phyloP scores from a whole-genome alignment of 805 yeast species.

The Hyphopichia homilentoma region DNA sequence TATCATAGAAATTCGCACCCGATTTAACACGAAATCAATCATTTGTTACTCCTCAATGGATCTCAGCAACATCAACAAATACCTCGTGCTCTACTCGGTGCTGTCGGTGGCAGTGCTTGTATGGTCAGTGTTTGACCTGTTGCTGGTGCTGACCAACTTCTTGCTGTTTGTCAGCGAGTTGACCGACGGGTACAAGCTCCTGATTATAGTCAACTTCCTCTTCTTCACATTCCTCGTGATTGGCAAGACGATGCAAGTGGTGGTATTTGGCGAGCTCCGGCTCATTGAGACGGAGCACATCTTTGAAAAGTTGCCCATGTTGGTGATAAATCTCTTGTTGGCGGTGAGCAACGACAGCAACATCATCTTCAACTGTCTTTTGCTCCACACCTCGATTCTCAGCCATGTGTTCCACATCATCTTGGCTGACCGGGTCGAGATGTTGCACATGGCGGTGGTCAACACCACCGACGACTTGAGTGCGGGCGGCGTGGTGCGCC shows the following conservation, averaged over 20 bases:
- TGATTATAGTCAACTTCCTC: slow-evolving; percentile 24
- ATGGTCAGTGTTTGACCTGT: slow-evolving; percentile 19
- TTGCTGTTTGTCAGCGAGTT: slow-evolving; percentile 22
- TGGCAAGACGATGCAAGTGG: slow-evolving; percentile 42
- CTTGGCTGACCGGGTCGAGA: slow-evolving; percentile 49
- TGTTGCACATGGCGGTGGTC: slow-evolving; percentile 23
- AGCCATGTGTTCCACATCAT: slow-evolving; percentile 78
- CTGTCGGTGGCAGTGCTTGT: slow-evolving; percentile 16
- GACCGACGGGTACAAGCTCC: slow-evolving; percentile 28
- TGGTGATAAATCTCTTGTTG: slow-evolving; percentile 49
- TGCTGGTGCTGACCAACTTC: slow-evolving; percentile 16
- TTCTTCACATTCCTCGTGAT: slow-evolving; percentile 16
- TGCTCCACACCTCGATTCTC: slow-evolving; percentile 25
- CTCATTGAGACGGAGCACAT: slow-evolving; percentile 70
- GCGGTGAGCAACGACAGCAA: slow-evolving; percentile 63
- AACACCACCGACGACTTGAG: slow-evolving; percentile 17
- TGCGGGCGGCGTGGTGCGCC: slow-evolving; percentile 23
- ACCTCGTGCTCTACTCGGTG: slow-evolving; percentile 15
- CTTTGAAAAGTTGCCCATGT: slow-evolving; percentile 32
- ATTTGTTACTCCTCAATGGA: too few relatives aligned
- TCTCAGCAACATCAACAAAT: slow-evolving; percentile 4
- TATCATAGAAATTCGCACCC: too few relatives aligned
- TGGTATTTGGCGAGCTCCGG: slow-evolving; percentile 73
- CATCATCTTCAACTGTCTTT: slow-evolving; percentile 46
- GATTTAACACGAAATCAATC: too few relatives aligned